These are phyloP conservation scores for Lepiota venenata DNA, from an alignment of 768 basidiomycete species.

Conservation along the genomic window DNA sequence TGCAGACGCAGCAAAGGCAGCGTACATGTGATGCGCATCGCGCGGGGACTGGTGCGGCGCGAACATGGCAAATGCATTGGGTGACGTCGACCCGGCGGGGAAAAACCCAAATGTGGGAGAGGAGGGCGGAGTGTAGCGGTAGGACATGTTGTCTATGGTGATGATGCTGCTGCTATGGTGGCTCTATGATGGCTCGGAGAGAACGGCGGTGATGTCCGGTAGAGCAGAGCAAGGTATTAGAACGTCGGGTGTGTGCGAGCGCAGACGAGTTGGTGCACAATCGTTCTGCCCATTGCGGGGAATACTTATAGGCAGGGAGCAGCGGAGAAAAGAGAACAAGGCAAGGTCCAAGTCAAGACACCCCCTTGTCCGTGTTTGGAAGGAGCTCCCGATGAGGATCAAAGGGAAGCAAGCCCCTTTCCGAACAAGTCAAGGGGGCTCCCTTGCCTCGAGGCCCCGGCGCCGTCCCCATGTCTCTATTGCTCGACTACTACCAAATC, in stretches of 20 bases:
- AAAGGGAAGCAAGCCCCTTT: background rate
- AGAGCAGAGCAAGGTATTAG: background rate
- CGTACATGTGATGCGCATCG: constrained; percentile 56
- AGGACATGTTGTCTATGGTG: constrained; percentile 36
- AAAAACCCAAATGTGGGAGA: constrained; percentile 55
- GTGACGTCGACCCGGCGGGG: constrained; percentile 50
- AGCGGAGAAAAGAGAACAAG: constrained; percentile 13
- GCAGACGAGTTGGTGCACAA: background rate
- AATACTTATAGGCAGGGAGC: constrained; percentile 6
- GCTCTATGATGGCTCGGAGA: too few relatives aligned
- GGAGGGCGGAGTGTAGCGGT: constrained; percentile 45
- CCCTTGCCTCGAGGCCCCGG: constrained; percentile 1
- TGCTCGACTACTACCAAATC: constrained; percentile 55
- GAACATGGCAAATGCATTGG: constrained; percentile 53
- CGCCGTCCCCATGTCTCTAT: background rate
- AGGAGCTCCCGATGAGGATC: constrained; percentile 7
- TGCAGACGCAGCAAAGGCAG: constrained; percentile 33
- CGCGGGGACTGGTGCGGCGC: constrained; percentile 53
- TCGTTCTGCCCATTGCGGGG: constrained; percentile 13
- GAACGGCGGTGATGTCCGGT: background rate
- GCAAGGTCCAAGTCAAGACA: constrained; percentile 9
- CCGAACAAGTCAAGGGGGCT: too few relatives aligned
- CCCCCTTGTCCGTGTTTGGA: constrained; percentile 14
- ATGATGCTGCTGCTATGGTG: constrained; percentile 5
- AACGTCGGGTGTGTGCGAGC: background rate